phyloP scores from a whole-genome alignment of 179 eudicot species.

The Monotropa hypopitys region DNA sequence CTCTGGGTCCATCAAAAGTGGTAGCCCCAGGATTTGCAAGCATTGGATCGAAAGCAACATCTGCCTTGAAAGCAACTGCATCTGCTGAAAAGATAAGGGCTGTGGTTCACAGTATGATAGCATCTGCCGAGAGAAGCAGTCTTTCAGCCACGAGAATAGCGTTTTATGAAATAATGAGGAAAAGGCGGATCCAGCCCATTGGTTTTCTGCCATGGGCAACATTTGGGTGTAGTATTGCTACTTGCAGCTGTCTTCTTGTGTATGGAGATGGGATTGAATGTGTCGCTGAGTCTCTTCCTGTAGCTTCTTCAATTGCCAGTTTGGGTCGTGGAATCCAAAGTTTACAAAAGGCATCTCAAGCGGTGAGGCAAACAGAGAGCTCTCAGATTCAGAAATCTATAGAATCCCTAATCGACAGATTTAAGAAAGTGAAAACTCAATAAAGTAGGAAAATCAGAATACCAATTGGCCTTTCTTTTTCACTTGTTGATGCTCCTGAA shows the following conservation, averaged over 20 bases:
- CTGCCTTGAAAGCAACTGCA: conserved; percentile 48
- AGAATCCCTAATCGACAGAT: conserved; percentile 61
- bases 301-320: conserved; percentile 83
- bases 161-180: conserved; percentile 93
- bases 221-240: conserved; percentile 71
- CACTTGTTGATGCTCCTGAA: not conserved
- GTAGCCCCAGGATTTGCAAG: conserved; percentile 48
- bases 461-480: not conserved
- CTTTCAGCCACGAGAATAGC: conserved; percentile 76
- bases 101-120: conserved; percentile 67
- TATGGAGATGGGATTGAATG: conserved; percentile 93
- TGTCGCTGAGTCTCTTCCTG: conserved; percentile 77
- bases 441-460: conserved; percentile 6
- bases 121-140: conserved; percentile 82
- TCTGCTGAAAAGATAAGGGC: conserved; percentile 73
- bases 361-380: conserved; percentile 36
- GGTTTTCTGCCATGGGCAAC: conserved; percentile 76
- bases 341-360: conserved; percentile 54
- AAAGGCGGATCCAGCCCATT: conserved; percentile 40
- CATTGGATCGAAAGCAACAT: conserved; percentile 46
- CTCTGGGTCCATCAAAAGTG: conserved; percentile 56
- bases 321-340: conserved; percentile 85
- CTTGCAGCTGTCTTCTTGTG: conserved; percentile 55
- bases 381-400: conserved; percentile 59
- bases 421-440: conserved; percentile 30